Conservation (phyloP, 2,329 filamentous ascomycete species). For the Lachnellula occidentalis region DNA sequence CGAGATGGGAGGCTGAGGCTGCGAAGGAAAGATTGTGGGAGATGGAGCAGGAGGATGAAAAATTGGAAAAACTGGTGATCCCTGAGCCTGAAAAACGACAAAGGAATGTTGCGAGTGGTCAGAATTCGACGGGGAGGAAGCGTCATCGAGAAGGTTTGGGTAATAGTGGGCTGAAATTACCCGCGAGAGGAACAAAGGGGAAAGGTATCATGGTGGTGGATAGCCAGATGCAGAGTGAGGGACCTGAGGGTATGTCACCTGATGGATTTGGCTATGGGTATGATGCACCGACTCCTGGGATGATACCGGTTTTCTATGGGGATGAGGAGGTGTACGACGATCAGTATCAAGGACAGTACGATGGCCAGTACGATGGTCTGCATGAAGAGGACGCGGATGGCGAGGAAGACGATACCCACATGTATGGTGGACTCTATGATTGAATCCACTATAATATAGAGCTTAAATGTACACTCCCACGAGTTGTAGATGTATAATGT, state of each 20-base stretch:
- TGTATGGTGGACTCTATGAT: neutral
- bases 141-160: neutral
- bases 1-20: neutral
- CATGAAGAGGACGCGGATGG: conserved; percentile 9
- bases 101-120: neutral
- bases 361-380: neutral
- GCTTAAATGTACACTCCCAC: neutral
- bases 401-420: conserved; percentile 10
- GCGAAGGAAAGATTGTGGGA: conserved; percentile 15
- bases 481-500: neutral
- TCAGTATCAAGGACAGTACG: too few species aligned
- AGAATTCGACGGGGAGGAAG: conserved; percentile 4
- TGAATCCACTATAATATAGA: neutral
- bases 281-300: neutral
- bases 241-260: neutral
- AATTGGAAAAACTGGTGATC: conserved; percentile 1
- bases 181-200: neutral
- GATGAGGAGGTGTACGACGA: neutral
- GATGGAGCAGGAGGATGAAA: conserved; percentile 18
- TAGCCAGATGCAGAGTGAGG: neutral
- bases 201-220: neutral
- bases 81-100: neutral
- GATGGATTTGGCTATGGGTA: neutral
- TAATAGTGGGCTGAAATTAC: too few species aligned
- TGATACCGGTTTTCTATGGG: neutral